Evolutionary conservation across 1,139 yeast genomes (phyloP), one percentile per base, ranked within the genome.

Genomic region (Torulaspora globosa): DNA sequence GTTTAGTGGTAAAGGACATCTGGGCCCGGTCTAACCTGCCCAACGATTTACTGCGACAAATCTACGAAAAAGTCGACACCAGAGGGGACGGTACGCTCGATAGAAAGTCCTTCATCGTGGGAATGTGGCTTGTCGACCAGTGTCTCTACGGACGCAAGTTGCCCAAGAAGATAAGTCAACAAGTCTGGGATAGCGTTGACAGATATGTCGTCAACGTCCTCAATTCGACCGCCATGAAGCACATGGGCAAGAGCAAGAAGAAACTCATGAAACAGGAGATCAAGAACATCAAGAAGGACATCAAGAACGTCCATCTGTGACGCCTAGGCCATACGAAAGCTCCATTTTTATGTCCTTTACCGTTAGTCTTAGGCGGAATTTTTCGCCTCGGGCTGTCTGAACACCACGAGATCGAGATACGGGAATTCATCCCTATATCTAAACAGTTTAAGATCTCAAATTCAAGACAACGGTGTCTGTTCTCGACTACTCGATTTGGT

Each of bases 41-140:
- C 1, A 72, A 70, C 23, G 84, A 79, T 23, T 75, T 80, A 0
- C 69, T 92, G 31, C 73, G 70, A 15, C 76, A 77, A 39, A 82
- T 92, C 19, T 92, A 96, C 89, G 75, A 79, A 36, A 70, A 89
- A 44, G 95, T 89, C 14, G 96, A 89, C 61, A 75, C 76, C 39
- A 70, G 90, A 54, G 70, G 71, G 40, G 95, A 86, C 63, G 95
- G 96, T 0, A 79, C 88, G 0, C 70, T 90, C 44, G 86, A 84
- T 58, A 78, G 86, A 51, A 82, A 80, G 39, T 90, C 90, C 53
- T 92, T 92, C 59, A 69, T 90, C 33, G 94, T 89, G 11, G 98
- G 96, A 0, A 88, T 85, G 87, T 90, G 97, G 97, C 68, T 88
- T 6, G 92, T 90, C 1, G 97, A 90, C 65, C 97, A 90, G 65